Conservation (phyloP, 2,329 filamentous ascomycete genomes). For the Pseudogymnoascus pannorum region DNA sequence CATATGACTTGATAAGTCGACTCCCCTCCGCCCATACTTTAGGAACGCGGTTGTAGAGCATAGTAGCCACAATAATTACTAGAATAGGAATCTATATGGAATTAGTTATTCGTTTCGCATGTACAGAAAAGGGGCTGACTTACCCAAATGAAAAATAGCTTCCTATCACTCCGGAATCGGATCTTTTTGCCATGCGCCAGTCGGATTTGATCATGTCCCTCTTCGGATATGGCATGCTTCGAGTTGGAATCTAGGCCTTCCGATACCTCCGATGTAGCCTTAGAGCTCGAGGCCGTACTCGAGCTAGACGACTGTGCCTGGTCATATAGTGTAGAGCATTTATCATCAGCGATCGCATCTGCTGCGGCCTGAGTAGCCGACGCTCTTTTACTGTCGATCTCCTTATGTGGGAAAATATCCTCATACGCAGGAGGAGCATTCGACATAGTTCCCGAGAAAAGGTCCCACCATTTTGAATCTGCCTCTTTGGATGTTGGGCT, state of each 20-base stretch:
- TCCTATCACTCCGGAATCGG: constrained; percentile 53
- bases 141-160: constrained; percentile 65
- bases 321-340: constrained; percentile 49
- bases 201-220: constrained; percentile 57
- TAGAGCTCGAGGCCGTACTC: constrained; percentile 29
- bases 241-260: constrained; percentile 51
- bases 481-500: constrained; percentile 34
- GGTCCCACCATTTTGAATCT: constrained; percentile 60
- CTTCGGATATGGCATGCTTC: constrained; percentile 56
- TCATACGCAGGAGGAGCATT: constrained; percentile 67
- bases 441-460: constrained; percentile 47
- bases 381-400: constrained; percentile 48
- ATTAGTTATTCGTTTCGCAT: constrained; percentile 16
- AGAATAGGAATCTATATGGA: constrained; percentile 42
- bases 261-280: constrained; percentile 30
- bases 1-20: constrained; percentile 15
- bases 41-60: constrained; percentile 45
- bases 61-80: constrained; percentile 40
- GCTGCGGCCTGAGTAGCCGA: constrained; percentile 51
- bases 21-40: constrained; percentile 31
- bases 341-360: constrained; percentile 51
- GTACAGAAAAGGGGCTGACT: constrained; percentile 14
- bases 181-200: constrained; percentile 54
- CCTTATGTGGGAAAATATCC: constrained; percentile 60
- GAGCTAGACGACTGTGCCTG: constrained; percentile 26